phyloP scores from a whole-genome alignment of 2,329 filamentous ascomycete species.

The Colletotrichum zoysiae region DNA sequence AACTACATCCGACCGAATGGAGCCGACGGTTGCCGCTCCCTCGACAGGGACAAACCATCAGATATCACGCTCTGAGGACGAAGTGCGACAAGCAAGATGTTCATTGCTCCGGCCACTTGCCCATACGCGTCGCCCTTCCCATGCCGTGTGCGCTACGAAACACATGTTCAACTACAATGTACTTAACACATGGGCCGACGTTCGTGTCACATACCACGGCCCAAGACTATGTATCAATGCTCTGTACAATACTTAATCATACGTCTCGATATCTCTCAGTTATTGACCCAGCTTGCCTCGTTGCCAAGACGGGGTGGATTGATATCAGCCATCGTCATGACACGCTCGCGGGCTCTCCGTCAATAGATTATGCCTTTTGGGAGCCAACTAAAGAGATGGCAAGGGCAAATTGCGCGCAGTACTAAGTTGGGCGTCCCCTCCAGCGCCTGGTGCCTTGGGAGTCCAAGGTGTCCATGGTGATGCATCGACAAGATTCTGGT shows the following conservation, averaged over 20 bases:
- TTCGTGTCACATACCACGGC: slow-evolving; percentile 14
- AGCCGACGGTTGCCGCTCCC: neutral
- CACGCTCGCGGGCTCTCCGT: neutral
- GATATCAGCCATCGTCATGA: neutral
- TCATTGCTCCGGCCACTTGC: neutral
- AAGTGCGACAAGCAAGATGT: neutral
- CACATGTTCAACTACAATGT: slow-evolving; percentile 1
- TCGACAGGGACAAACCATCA: neutral
- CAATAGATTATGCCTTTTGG: neutral
- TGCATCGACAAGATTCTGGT: neutral
- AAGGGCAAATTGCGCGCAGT: neutral
- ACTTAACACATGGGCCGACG: neutral
- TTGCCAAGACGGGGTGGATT: neutral
- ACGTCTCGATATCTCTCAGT: slow-evolving; percentile 15
- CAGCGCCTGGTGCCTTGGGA: neutral
- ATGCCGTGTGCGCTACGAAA: neutral
- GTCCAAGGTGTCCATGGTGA: neutral
- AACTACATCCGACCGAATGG: too few species aligned
- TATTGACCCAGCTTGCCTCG: neutral
- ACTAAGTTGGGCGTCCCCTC: neutral
- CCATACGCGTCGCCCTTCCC: neutral
- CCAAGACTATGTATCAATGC: slow-evolving; percentile 32
- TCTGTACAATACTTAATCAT: slow-evolving; percentile 23
- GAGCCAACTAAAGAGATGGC: neutral
- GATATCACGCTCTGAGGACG: neutral